Percentiles rank a stretch among this genome's conserved stretches.
These are phyloP conservation scores for Monosporascus sp. DNA, from an alignment of 2,329 filamentous ascomycete species.

Conservation along the genomic window DNA sequence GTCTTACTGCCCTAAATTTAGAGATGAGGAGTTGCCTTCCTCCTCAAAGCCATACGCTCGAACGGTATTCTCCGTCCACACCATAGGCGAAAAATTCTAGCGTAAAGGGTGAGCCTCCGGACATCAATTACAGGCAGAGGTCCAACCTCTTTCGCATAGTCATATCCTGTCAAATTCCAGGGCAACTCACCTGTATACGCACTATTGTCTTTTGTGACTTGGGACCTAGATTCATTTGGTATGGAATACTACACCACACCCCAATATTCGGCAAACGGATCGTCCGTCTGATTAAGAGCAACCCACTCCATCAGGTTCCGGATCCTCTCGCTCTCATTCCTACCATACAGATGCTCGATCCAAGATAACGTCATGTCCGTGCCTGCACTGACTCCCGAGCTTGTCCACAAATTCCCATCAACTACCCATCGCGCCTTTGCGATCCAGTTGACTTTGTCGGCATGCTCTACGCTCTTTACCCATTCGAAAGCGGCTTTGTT, in stretches of 20 bases:
- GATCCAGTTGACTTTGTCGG: constrained; percentile 14
- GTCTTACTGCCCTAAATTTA: no score
- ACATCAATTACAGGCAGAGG: no score
- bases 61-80: no score
- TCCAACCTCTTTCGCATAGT: no score
- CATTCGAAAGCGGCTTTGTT: constrained; percentile 17
- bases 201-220: no score
- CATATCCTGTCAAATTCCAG: no score
- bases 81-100: no score
- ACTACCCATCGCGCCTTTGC: constrained; percentile 16
- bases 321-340: constrained; percentile 10
- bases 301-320: constrained; percentile 14
- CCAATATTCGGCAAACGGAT: constrained; percentile 14
- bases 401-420: constrained; percentile 18
- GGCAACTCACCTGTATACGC: no score
- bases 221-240: no score
- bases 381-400: constrained; percentile 17
- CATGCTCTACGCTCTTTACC: constrained; percentile 10
- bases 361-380: constrained; percentile 14
- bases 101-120: no score
- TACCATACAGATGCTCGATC: constrained; percentile 10
- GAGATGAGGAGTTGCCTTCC: no score
- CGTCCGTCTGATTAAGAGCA: constrained; percentile 11
- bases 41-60: no score
- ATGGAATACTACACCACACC: constrained; percentile 4